A percentile compares a stretch with the other conserved stretches of the same genome.
Conservation (phyloP, 805 yeast genomes). For the Jamesozyma gamospora region DNA sequence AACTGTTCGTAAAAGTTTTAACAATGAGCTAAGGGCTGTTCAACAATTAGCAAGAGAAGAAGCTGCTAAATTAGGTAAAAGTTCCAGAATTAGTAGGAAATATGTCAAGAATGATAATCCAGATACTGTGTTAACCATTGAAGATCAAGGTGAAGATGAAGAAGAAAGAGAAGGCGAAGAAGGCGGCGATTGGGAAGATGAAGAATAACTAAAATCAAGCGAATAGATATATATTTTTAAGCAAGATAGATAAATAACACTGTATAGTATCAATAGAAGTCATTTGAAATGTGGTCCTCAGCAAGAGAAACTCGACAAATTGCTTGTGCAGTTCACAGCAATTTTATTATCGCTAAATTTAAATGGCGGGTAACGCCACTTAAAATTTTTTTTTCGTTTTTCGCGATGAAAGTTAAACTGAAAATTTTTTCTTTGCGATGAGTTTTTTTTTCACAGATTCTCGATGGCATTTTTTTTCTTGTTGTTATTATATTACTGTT, state of each 20-base stretch:
- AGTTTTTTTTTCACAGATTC: slow-evolving; percentile 2
- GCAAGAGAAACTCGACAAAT: too few relatives aligned
- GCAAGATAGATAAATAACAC: neutral
- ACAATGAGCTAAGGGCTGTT: slow-evolving; percentile 42
- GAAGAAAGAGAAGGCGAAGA: slow-evolving; percentile 31
- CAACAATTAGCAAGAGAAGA: slow-evolving; percentile 49
- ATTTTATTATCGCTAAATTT: neutral
- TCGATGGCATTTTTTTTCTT: neutral
- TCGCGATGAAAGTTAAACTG: slow-evolving; percentile 2
- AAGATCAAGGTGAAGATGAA: slow-evolving; percentile 54
- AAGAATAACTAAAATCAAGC: neutral
- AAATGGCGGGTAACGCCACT: neutral
- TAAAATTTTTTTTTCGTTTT: neutral
- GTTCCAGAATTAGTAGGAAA: slow-evolving; percentile 69
- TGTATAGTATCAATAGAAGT: neutral
- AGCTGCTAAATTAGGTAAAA: slow-evolving; percentile 45
- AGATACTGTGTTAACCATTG: slow-evolving; percentile 54
- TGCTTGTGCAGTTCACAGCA: too few relatives aligned
- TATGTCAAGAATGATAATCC: slow-evolving; percentile 39
- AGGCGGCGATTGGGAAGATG: slow-evolving; percentile 1
- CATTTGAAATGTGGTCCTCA: too few relatives aligned
- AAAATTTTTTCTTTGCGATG: slow-evolving; percentile 7
- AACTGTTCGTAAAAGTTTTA: slow-evolving; percentile 63
- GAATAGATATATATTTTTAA: neutral
- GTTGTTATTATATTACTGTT: too few relatives aligned